phyloP scores from a whole-genome alignment of 768 basidiomycete species.

The Hygrophorus pudorinus region DNA sequence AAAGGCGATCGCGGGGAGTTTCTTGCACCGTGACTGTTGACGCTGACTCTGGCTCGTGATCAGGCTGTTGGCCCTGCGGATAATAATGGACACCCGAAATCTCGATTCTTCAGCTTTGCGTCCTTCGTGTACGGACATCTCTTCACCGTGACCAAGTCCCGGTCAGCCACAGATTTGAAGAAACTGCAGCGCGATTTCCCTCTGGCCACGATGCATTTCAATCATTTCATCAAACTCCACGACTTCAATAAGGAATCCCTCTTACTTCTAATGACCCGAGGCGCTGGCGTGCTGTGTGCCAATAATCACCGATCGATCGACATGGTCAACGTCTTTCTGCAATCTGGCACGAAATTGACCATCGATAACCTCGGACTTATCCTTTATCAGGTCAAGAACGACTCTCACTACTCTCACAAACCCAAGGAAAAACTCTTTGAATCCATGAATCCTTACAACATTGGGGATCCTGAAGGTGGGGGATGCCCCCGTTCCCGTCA shows the following conservation, averaged over 20 bases:
- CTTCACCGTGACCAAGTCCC: neutral
- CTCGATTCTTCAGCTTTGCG: neutral
- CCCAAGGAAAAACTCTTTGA: conserved; percentile 11
- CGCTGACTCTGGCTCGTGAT: conserved; percentile 15
- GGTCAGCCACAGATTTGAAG: neutral
- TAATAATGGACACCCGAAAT: neutral
- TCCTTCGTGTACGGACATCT: neutral
- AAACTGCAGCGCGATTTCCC: conserved; percentile 11
- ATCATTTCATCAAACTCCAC: conserved; percentile 22
- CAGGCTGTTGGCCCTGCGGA: neutral
- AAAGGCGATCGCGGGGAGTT: conserved; percentile 9
- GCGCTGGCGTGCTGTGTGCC: conserved; percentile 20
- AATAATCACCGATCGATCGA: conserved; percentile 15
- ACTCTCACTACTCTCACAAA: conserved; percentile 6
- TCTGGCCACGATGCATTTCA: conserved; percentile 18
- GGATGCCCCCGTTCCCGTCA: conserved; percentile 12
- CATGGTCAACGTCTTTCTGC: conserved; percentile 14
- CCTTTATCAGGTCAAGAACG: conserved; percentile 15
- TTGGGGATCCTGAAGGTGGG: conserved; percentile 9
- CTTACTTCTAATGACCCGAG: conserved; percentile 13
- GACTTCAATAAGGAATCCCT: conserved; percentile 13
- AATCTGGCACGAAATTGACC: conserved; percentile 4
- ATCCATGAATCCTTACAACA: conserved; percentile 16
- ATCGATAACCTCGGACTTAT: conserved; percentile 14
- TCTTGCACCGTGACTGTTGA: no score